Evolutionary conservation across 139 green algal species (phyloP), one percentile per base, ranked within the genome.

Genomic region (Eudorina sp.): DNA sequence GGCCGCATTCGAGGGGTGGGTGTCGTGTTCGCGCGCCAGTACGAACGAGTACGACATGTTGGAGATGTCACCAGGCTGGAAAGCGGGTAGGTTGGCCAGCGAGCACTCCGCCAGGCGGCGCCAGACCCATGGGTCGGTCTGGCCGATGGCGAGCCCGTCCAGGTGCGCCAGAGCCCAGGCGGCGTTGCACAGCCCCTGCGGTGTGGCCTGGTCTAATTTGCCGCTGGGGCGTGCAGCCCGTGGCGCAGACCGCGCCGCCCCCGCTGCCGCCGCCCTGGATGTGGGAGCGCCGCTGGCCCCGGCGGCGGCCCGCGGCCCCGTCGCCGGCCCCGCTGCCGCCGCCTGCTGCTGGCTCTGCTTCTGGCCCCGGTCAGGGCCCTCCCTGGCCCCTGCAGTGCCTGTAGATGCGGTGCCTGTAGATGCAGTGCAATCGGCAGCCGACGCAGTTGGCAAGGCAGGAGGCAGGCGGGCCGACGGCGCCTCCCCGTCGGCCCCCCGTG

Each of bases 1-100:
- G 29, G 46, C 45, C n/a, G 29, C 46, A 25, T 64, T 25, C 0
- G 45, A 27, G 36, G 74, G 74, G 23, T 40, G 64, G 0, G 77
- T 53, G 62, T 75, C 13, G 31, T 90, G 46, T 7, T 86, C n/a
- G 48, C 83, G 58, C 1, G 77, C 46, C 3, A 45, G 40, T 4
- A 75, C 86, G 46, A 83, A 87, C 27, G 86, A 76, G 41, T 79
- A 87, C 23, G 64, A 41, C 14, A 83, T 11, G 78, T 83, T 87
- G 60, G 77, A 74, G 60, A 86, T 58, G 78, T 90, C 86, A 40
- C 40, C 53, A 1, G 86, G 76, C 4, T 34, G n/a, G 31, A 83
- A 62, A 3, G 8, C 18, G 23, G 9, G 46, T 31, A 73, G 62
- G 16, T 9, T 38, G 23, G 6, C 25, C 31, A 62, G 19, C 40